Conservation (phyloP, 2,329 filamentous ascomycete species). For the Calonectria henricotiae region DNA sequence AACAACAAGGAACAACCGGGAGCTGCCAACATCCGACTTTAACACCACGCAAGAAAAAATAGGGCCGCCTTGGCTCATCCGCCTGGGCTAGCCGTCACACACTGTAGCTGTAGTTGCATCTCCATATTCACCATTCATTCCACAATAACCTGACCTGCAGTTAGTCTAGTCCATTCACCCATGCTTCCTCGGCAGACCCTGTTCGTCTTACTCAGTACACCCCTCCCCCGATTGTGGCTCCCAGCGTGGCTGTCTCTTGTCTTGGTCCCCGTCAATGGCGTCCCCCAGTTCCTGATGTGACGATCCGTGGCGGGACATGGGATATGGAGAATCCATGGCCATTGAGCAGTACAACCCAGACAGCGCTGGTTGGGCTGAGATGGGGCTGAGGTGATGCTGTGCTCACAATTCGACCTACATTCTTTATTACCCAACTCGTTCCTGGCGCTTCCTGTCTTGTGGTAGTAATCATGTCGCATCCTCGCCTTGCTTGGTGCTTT, state of each 20-base stretch:
- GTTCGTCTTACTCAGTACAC: conserved; percentile 16
- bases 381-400: conserved; percentile 29
- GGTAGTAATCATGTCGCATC: conserved; percentile 15
- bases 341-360: conserved; percentile 22
- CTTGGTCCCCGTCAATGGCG: conserved; percentile 21
- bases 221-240: conserved; percentile 7
- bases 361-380: conserved; percentile 32
- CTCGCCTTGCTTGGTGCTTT: conserved; percentile 28
- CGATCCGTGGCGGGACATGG: conserved; percentile 33
- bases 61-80: background rate
- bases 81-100: background rate
- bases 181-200: conserved; percentile 24
- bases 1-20: conserved; percentile 22
- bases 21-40: conserved; percentile 13
- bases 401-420: conserved; percentile 20
- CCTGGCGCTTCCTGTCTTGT: conserved; percentile 14
- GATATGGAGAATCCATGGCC: conserved; percentile 24
- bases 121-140: conserved; percentile 22
- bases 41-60: conserved; percentile 2
- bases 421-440: conserved; percentile 16
- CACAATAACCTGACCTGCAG: conserved; percentile 30
- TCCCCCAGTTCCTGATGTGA: conserved; percentile 35
- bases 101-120: conserved; percentile 14
- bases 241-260: conserved; percentile 31
- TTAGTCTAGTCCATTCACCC: conserved; percentile 19